These are phyloP conservation scores for Nakazawaea pomicola DNA, from an alignment of 805 yeast genomes.

Conservation along the genomic window DNA sequence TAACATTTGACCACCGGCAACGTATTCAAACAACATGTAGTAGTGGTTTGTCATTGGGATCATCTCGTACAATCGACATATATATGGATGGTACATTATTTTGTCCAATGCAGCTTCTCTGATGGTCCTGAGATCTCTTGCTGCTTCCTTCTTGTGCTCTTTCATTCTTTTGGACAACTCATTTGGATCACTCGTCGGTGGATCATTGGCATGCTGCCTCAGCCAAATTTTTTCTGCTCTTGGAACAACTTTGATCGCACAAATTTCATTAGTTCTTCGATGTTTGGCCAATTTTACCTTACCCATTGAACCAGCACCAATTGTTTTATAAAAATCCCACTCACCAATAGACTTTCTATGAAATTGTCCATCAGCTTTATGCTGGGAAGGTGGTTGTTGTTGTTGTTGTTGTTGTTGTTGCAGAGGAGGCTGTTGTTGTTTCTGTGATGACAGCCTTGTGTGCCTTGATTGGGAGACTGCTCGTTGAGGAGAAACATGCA, in stretches of 20 bases:
- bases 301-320: slow-evolving; percentile 99
- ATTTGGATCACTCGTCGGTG: slow-evolving; percentile 55
- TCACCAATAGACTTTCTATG: slow-evolving; percentile 91
- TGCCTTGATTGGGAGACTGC: no score
- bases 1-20: slow-evolving; percentile 95
- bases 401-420: slow-evolving; percentile 2
- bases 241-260: slow-evolving; percentile 92
- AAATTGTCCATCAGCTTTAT: slow-evolving; percentile 36
- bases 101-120: slow-evolving; percentile 95
- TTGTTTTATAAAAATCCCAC: slow-evolving; percentile 92
- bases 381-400: slow-evolving; percentile 14
- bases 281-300: slow-evolving; percentile 93
- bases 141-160: slow-evolving; percentile 75
- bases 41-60: slow-evolving; percentile 95
- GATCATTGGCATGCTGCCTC: slow-evolving; percentile 63
- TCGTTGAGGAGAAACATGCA: no score
- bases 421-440: neutral
- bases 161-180: slow-evolving; percentile 59
- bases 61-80: slow-evolving; percentile 88
- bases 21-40: slow-evolving; percentile 94
- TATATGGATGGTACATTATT: slow-evolving; percentile 84
- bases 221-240: slow-evolving; percentile 77
- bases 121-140: slow-evolving; percentile 86
- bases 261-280: slow-evolving; percentile 71
- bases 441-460: no score